These are phyloP conservation scores for Wickerhamomyces xylosicus DNA, from an alignment of 805 yeast genomes.

Conservation along the genomic window DNA sequence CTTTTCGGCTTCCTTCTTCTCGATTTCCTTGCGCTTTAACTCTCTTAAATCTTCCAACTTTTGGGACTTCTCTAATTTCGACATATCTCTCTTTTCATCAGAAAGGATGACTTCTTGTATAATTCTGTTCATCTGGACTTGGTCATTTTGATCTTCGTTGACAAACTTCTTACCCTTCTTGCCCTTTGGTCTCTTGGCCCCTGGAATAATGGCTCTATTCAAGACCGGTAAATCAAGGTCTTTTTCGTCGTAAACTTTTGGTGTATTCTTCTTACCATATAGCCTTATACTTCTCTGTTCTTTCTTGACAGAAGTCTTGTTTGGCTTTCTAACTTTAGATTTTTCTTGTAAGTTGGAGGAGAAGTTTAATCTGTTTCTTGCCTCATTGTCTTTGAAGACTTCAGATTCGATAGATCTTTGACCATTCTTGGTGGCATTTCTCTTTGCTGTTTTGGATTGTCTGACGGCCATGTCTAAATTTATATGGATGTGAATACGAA, in stretches of 20 bases:
- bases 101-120: constrained; percentile 76
- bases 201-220: constrained; percentile 80
- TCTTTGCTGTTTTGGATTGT: constrained; percentile 51
- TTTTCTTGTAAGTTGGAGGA: constrained; percentile 35
- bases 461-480: constrained; percentile 36
- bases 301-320: constrained; percentile 48
- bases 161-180: constrained; percentile 82
- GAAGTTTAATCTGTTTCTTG: constrained; percentile 51
- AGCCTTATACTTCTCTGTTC: constrained; percentile 54
- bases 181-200: constrained; percentile 65
- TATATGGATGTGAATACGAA: no score
- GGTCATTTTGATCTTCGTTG: constrained; percentile 47
- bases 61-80: constrained; percentile 82
- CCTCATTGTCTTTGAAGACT: constrained; percentile 53
- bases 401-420: constrained; percentile 55
- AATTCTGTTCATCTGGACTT: constrained; percentile 51
- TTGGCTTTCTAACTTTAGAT: constrained; percentile 38
- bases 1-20: constrained; percentile 68
- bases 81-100: constrained; percentile 68
- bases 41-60: constrained; percentile 87
- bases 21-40: constrained; percentile 77
- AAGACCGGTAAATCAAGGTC: constrained; percentile 72
- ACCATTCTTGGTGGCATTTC: constrained; percentile 40
- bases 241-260: constrained; percentile 52
- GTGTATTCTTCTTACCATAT: constrained; percentile 47